A percentile compares a stretch with the other conserved stretches of the same genome.
Conservation (phyloP, 1,284 basidiomycete genomes). For the Crepidotus sp. region DNA sequence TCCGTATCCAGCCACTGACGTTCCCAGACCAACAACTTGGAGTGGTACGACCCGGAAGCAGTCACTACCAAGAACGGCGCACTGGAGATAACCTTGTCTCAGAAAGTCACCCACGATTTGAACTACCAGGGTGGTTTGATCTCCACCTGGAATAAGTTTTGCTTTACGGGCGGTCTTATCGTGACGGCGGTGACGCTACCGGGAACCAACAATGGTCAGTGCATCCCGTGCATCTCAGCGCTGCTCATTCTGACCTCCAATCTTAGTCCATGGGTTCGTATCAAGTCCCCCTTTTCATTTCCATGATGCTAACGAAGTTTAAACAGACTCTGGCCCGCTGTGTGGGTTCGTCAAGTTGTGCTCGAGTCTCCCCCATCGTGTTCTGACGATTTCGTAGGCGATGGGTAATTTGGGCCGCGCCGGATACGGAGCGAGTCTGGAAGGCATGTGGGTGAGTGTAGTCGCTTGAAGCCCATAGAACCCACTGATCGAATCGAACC, state of each 20-base stretch:
- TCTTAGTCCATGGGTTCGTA: neutral
- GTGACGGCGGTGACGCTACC: conserved; percentile 54
- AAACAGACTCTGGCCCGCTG: conserved; percentile 47
- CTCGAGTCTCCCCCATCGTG: neutral
- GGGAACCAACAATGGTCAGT: conserved; percentile 45
- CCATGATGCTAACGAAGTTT: neutral
- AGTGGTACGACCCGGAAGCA: conserved; percentile 70
- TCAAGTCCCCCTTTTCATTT: neutral
- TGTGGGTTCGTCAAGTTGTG: conserved; percentile 21
- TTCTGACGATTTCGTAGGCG: neutral
- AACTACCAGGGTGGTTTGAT: conserved; percentile 69
- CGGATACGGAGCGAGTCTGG: conserved; percentile 41
- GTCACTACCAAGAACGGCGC: conserved; percentile 73
- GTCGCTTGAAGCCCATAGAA: neutral
- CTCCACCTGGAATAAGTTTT: conserved; percentile 85
- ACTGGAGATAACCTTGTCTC: conserved; percentile 70
- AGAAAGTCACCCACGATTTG: conserved; percentile 62
- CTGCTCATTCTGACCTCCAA: neutral
- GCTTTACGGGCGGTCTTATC: conserved; percentile 61
- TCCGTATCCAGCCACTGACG: neutral
- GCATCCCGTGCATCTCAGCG: neutral
- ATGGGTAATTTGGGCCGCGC: conserved; percentile 49
- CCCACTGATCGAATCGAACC: neutral
- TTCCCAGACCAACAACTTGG: conserved; percentile 38
- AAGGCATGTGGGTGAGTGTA: conserved; percentile 35